Base-by-base conservation (phyloP, 2,329 filamentous ascomycete species). In the Aspergillus felis region DNA sequence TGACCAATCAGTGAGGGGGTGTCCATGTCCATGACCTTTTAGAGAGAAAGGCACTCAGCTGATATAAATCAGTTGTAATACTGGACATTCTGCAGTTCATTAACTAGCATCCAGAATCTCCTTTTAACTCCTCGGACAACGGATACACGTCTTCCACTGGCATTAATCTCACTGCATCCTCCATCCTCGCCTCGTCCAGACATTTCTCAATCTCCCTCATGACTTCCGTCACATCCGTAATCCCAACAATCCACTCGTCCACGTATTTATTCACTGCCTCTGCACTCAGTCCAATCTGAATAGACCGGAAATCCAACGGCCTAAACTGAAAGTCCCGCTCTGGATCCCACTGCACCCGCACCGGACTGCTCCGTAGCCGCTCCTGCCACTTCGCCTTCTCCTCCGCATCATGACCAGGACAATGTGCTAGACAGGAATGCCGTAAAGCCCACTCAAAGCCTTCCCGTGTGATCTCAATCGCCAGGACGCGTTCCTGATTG, bases 311-410 rank as follows among this genome's bases (percentile, higher is more conserved):
- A 7, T 64, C 68, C 53, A 86, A 59, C 59, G 72, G 75, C 10
- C 68, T 77, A 10, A 86, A 66, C 38, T 68, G 66, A 1, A 79
- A 68, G 25, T 76, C 74, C 22, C 85, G 66, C 66, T 87, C 85
- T 0, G 85, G 85, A 68, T 87, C 85, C 85, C 85, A 88, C 66
- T 87, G 84, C 7, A 87, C 76, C n/a, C 80, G 76, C 0, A 87
- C 82, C 12, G 66, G 66, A 29, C 57, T 63, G 1, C 44, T 41
- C 2, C 49, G 58, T 20, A 68, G 55, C 20, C 56, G 58, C 50
- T 60, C 32, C 53, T 67, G 65, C 63, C 57, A 65, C 22, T 57
- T 41, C 9, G 56, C 35, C 24, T 57, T 65, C 46, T 67, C 58
- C 29, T 59, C 64, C 22, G 51, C 53, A 9, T 48, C 57, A 28